Evolutionary conservation across 73 alveolate genomes (phyloP), one percentile per base, ranked within the genome.

Genomic region (Durusdinium trenchii): DNA sequence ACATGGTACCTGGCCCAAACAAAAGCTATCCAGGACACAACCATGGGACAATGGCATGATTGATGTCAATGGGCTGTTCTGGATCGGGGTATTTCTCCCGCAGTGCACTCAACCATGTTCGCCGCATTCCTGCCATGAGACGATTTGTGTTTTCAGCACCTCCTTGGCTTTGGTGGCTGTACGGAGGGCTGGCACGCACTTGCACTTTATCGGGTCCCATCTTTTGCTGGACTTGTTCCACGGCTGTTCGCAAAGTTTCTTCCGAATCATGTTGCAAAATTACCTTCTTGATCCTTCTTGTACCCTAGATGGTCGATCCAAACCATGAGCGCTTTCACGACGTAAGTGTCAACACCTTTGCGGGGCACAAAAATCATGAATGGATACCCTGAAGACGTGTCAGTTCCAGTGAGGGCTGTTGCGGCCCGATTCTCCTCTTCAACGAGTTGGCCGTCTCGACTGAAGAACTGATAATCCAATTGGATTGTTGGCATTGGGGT

Each of bases 131-230:
- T 14, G 89, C 89, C 89, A 78, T 78, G 64, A 78, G 12, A n/a
- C 92, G 42, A 47, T 82, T 82, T 3, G 92, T 47, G 71, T 82
- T 82, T n/a, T 82, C 92, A 23, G 73, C 50, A 26, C 92, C 92
- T 48, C 92, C 92, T 32, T 47, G 73, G 92, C 92, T 82, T 26
- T 48, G 71, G 71, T 82, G 92, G 92, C 94, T 84, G 94, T 84
- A 84, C 30, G 78, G 94, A 28, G 94, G 76, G 18, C 78, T 46
- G 38, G 94, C 94, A 3, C 78, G 94, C 42, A 84, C 43, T 35
- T 84, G 94, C 78, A 51, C 94, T 50, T 28, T n/a, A 57, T 50
- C 79, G 35, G 84, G 47, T 52, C 94, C 78, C 40, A 84, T 26
- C 36, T 82, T 51, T 23, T 47, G 67, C 71, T 48, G 92, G 35